Base-by-base conservation (phyloP, 2,329 filamentous ascomycete genomes). In the Hypomyces perniciosus region DNA sequence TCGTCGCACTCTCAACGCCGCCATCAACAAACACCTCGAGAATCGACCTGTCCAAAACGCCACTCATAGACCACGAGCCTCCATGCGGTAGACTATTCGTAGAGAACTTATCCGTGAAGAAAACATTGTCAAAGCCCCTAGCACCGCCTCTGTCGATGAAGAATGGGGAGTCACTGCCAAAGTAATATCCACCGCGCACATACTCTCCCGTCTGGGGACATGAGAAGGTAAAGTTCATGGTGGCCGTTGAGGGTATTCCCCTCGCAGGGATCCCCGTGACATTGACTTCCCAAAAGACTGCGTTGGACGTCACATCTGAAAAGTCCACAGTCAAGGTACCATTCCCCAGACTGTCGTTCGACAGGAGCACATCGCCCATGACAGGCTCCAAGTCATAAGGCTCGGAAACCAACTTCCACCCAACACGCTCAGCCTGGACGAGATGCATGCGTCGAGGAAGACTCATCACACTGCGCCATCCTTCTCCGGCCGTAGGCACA, bases 211-310 rank as follows among this genome's bases (percentile, higher is more conserved):
- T 59, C 1, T 35, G 13, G 0, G 62, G 59, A 39, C 58, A 62
- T 1, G 46, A 7, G 29, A 66, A 59, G 0, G 59, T 63, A 29
- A 68, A 65, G 39, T 66, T 64, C 30, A 68, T 39, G 0, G 59
- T 60, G 1, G 65, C 61, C 1, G 54, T 56, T 3, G 57, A 40
- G 0, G 57, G 20, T 0, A 63, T 42, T 2, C 56, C 57, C 1
- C 27, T 45, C 1, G 57, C 43, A 0, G 63, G 60, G 6, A 66
- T 56, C 0, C 63, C 68, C 8, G 74, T 77, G 37, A 83, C 67
- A 56, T 80, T 78, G 39, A 74, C 71, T 52, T 79, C 73, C 58
- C 82, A 75, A 60, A 76, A 78, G 9, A 84, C 57, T 0, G 78
- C 76, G 8, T 75, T 72, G 7, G 77, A 77, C 10, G 68, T 54